phyloP scores from a whole-genome alignment of 2,329 filamentous ascomycete genomes.

The Emmonsiellopsis sp. region DNA sequence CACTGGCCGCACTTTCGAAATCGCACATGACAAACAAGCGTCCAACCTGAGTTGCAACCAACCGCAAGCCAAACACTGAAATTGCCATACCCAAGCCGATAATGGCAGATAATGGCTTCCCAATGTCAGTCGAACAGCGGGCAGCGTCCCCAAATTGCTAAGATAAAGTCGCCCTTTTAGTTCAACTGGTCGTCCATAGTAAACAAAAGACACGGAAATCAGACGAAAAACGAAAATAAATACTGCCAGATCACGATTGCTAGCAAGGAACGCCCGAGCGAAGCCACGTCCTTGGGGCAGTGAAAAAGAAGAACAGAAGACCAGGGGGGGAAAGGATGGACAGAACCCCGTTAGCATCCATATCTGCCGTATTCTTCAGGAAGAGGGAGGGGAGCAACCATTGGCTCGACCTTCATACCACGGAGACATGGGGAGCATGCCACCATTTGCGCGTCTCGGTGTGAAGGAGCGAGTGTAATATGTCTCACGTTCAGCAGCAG shows the following conservation, averaged over 20 bases:
- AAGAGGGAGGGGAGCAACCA: background rate
- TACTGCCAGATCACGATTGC: too few relatives aligned
- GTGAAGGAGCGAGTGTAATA: constrained; percentile 7
- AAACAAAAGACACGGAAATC: background rate
- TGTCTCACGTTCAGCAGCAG: constrained; percentile 54
- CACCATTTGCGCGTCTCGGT: background rate
- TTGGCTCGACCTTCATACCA: constrained; percentile 2
- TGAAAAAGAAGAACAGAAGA: background rate
- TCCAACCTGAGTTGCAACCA: constrained; percentile 2
- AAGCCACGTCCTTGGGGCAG: background rate
- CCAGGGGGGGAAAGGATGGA: constrained; percentile 3
- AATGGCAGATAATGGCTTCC: constrained; percentile 14
- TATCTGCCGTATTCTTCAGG: too few relatives aligned
- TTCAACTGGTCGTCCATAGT: background rate
- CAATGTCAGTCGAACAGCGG: constrained; percentile 12
- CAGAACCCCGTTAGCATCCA: background rate
- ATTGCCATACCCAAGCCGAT: constrained; percentile 18
- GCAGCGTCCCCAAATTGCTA: constrained; percentile 14
- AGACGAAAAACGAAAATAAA: background rate
- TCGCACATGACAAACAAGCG: too few relatives aligned
- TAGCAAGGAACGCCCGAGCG: too few relatives aligned
- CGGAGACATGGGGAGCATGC: background rate
- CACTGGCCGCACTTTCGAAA: too few relatives aligned
- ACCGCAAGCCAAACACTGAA: constrained; percentile 15
- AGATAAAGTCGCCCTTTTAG: constrained; percentile 9